Evolutionary conservation across 257 asterid species (phyloP), one percentile per base, ranked within the genome.

Genomic region (Haberlea rhodopensis): DNA sequence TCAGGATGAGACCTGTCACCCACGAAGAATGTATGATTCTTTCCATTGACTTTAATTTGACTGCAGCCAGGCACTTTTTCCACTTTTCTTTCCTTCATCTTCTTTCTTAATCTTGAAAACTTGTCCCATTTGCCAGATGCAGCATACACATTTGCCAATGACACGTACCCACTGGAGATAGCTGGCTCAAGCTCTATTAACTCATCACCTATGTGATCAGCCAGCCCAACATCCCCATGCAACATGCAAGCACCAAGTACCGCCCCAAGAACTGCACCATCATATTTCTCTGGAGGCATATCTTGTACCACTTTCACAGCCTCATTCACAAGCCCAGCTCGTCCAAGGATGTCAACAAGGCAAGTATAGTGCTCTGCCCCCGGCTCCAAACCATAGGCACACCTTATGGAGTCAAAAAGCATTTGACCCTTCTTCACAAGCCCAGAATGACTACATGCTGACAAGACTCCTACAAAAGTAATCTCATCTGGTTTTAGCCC

Each of bases 401-500:
- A 54, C 31, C 57, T 71, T 23, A 85, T 85, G 60, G 89, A 79
- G 49, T 79, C 78, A 23, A 85, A 85, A 68, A 85, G 63, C 84
- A 72, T 77, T 67, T 51, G 76, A 26, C 90, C 87, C 73, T 82
- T 85, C 75, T 64, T 73, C 57, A 85, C 85, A 48, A 85, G 79
- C 62, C 87, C 92, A 8, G 89, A 75, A 59, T 85, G 89, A 66
- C 88, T 85, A 69, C 92, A 85, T 29, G 87, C 92, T 2, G 89
- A 79, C 75, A 85, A 75, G 45, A 85, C 71, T 65, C 85, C 92
- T 13, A 77, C 74, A 66, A 79, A 81, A 1, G 87, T 82, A 68
- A 81, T 63, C 32, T 48, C 81, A 27, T 82, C 85, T 5, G 92
- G 92, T 60, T 37, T 11, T 61, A 73, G 78, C 18, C 89, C 87